phyloP scores from a whole-genome alignment of 2,329 filamentous ascomycete species.

The Fusarium sp. region DNA sequence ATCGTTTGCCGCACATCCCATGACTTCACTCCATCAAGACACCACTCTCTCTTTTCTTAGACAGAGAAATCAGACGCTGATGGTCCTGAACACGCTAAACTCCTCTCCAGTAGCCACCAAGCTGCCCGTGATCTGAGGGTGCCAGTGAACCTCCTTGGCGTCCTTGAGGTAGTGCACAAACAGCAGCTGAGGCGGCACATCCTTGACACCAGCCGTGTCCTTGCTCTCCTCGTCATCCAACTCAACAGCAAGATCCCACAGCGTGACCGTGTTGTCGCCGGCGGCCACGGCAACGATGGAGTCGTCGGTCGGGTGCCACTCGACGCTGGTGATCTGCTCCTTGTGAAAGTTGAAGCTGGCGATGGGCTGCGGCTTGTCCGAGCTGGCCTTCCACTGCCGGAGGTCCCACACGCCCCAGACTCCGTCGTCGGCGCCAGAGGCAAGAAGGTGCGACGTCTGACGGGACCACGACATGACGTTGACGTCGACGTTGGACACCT shows the following conservation, averaged over 20 bases:
- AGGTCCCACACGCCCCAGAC: conserved; percentile 97
- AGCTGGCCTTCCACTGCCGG: conserved; percentile 84
- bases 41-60: background rate
- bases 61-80: conserved; percentile 72
- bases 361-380: conserved; percentile 79
- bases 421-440: conserved; percentile 92
- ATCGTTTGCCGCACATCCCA: background rate
- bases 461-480: conserved; percentile 97
- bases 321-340: conserved; percentile 93
- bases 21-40: background rate
- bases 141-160: conserved; percentile 97
- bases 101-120: conserved; percentile 91
- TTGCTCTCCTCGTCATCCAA: conserved; percentile 96
- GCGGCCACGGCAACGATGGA: conserved; percentile 93
- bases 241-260: conserved; percentile 98
- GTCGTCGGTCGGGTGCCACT: conserved; percentile 98
- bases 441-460: conserved; percentile 88
- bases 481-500: conserved; percentile 86
- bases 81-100: conserved; percentile 88
- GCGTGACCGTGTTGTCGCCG: conserved; percentile 91
- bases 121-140: conserved; percentile 91
- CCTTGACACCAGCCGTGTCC: conserved; percentile 86
- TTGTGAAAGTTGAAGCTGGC: conserved; percentile 96
- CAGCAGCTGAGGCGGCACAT: conserved; percentile 92
- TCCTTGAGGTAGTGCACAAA: conserved; percentile 98